Evolutionary conservation across 768 basidiomycete genomes (phyloP), one percentile per base, ranked within the genome.

Genomic region (Ramaria sp.): DNA sequence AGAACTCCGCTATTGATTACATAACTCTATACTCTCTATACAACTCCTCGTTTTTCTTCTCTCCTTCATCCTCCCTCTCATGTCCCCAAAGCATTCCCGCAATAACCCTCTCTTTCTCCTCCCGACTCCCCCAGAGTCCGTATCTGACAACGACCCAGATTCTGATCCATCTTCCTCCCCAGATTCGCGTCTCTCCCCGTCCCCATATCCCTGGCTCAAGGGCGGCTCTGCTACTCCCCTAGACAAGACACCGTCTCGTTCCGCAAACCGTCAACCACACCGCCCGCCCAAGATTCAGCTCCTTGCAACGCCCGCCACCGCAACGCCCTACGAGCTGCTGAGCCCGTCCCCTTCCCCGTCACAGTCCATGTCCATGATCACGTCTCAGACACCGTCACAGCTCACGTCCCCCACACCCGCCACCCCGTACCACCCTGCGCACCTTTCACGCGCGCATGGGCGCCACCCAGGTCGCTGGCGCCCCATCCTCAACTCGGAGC

Each of bases 401-500:
- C n/a, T n/a, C n/a, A n/a, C n/a, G n/a, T n/a, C n/a, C 20, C 42
- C 24, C 7, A 44, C 20, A 18, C 28, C 20, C 28, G 13, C 13
- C 27, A 12, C 53, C 13, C 34, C 37, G n/a, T 9, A 25, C 51
- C 8, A 52, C 39, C 28, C 48, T n/a, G n/a, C n/a, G n/a, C n/a
- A n/a, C n/a, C n/a, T 25, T 16, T 50, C 48, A 18, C 7, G 42
- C 42, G 18, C 42, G 42, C 7, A 20, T 20, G 9, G n/a, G 18
- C 7, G 47, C 24, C 47, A 12, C 25, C 16, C 39, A 16, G 39
- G 39, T 6, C 15, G 43, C 20, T 54, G 52, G 20, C 20, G 18
- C 24, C 16, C 20, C n/a, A 62, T 66, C 30, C 57, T 61, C 1
- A 62, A 67, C 37, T 60, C 61, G 12, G 60, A 63, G 47, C 65